Base-by-base conservation (phyloP, 139 green algal species). In the Mesotaenium endlicherianum region DNA sequence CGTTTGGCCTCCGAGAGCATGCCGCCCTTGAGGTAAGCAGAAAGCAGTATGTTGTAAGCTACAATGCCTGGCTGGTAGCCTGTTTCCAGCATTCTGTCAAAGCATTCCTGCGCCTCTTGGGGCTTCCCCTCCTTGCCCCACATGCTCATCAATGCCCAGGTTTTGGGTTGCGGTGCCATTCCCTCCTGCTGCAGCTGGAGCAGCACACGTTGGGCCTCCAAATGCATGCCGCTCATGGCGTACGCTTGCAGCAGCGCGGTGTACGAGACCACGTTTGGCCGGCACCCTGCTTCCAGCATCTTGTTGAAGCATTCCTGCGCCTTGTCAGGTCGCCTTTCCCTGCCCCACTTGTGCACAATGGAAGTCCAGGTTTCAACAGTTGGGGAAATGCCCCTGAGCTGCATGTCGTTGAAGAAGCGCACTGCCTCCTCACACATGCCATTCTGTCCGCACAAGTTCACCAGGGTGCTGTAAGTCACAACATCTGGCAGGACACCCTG, bases 121-220 rank as follows among this genome's bases (percentile, higher is more conserved):
- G 77, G 77, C 16, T 79, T 38, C 2, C 55, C 77, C 16, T 50
- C 57, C 36, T 60, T 79, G 40, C 58, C 77, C 57, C 57, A 84
- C 57, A 84, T 84, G 20, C 78, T 31, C 38, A 84, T 53, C 43
- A 84, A 40, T 43, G 58, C 78, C 16, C n/a, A n/a, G n/a, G n/a
- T n/a, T n/a, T n/a, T n/a, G n/a, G n/a, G n/a, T n/a, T n/a, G n/a
- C n/a, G n/a, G n/a, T n/a, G n/a, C n/a, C n/a, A n/a, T n/a, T n/a
- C n/a, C n/a, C n/a, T n/a, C n/a, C n/a, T n/a, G n/a, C n/a, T n/a
- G n/a, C n/a, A n/a, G n/a, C n/a, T n/a, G n/a, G n/a, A n/a, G n/a
- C n/a, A n/a, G n/a, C n/a, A n/a, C n/a, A n/a, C n/a, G n/a, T n/a
- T n/a, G n/a, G n/a, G n/a, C n/a, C n/a, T n/a, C n/a, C n/a, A n/a